Base-by-base conservation (phyloP, 768 basidiomycete genomes). In the Macrolepiota dolichaula region DNA sequence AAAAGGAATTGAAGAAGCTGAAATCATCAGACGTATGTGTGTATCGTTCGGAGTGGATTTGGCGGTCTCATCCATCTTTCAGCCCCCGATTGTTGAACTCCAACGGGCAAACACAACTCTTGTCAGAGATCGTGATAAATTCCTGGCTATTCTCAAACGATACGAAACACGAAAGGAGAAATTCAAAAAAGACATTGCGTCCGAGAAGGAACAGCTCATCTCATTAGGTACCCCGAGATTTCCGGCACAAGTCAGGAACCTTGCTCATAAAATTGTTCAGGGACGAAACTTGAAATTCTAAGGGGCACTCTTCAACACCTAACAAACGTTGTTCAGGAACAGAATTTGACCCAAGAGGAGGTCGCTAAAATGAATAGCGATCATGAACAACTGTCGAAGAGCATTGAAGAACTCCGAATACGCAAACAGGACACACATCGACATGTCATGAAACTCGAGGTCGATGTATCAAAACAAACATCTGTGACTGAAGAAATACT, bases 261-360 rank as follows among this genome's bases (percentile, higher is more conserved):
- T 50, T 44, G 29, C 38, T n/a, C 49, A 47, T 60, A 50, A 4
- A 57, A 32, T 53, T 42, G 36, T 54, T 29, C 69, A 94, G 91
- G 76, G 46, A 72, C 79, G 42, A 82, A 86, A 57, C 76, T 94
- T 38, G 84, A 87, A 44, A 79, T 83, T 50, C 79, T 92, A 36
- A 83, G 83, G 63, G 71, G 73, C 27, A 91, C 95, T 66, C 83
- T 89, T 64, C 78, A 78, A 25, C 82, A 80, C 57, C 78, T 95
- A 25, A 74, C 77, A 9, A 79, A 81, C 0, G 81, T 88, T 2
- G 92, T 98, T 29, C 88, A 87, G 67, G 84, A 78, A 35, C 97
- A 99, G 72, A 96, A 97, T 68, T 81, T 99, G 47, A 85, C 91
- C 1, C 90, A 91, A 0, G 93, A 96, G 72, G 96, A 99, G 73